A percentile compares a stretch with the other conserved stretches of the same genome.
Evolutionary conservation across 441 rosid species (phyloP).

Genomic region (Jatropha multifida): DNA sequence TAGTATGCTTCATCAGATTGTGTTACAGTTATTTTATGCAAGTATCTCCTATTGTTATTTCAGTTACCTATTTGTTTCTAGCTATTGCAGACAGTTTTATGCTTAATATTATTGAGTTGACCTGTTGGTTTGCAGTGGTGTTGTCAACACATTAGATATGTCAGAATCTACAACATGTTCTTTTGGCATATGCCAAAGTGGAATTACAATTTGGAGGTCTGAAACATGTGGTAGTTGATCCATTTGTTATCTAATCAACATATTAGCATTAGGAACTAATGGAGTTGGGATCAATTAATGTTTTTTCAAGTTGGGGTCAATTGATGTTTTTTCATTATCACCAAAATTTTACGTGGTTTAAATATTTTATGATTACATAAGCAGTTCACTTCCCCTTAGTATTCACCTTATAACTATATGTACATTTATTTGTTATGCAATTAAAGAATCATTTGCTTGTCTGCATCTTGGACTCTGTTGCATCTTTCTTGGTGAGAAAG

Average conservation of each 20-base stretch:
- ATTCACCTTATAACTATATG: background rate
- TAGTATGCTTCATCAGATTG: too few species aligned
- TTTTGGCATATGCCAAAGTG: background rate
- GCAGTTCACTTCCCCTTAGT: background rate
- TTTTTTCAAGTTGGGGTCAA: background rate
- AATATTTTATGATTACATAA: background rate
- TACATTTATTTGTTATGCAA: background rate
- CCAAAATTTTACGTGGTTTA: background rate
- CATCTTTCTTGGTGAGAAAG: background rate
- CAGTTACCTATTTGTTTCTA: too few species aligned
- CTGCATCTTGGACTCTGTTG: background rate
- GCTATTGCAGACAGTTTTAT: too few species aligned
- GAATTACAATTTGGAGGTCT: background rate
- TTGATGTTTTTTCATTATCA: background rate
- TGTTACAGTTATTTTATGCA: too few species aligned
- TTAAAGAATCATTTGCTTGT: background rate
- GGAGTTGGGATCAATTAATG: background rate
- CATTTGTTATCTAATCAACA: background rate
- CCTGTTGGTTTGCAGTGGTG: too few species aligned
- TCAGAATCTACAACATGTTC: too few species aligned
- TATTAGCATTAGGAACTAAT: background rate
- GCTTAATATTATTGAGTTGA: too few species aligned
- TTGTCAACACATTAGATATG: too few species aligned
- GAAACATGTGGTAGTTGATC: constrained; percentile 2
- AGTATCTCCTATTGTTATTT: too few species aligned